Conservation (phyloP, 2,329 filamentous ascomycete genomes). For the Cordyceps javanica region DNA sequence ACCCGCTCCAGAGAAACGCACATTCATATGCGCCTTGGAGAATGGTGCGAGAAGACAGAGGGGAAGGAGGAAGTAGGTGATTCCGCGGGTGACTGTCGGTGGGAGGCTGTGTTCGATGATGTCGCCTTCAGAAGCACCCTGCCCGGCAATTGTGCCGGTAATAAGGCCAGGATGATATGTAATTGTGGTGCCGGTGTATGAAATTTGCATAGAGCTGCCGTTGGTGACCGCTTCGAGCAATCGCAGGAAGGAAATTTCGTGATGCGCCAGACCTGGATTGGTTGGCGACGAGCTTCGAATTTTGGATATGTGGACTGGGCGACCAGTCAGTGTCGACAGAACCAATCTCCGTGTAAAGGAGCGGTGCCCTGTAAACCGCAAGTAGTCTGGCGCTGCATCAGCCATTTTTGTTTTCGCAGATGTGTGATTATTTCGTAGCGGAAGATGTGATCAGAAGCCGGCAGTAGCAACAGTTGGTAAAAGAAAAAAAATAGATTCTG, state of each 20-base stretch:
- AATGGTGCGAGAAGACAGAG: slow-evolving; percentile 90
- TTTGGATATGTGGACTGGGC: slow-evolving; percentile 84
- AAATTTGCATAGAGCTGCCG: slow-evolving; percentile 90
- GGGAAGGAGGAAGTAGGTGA: slow-evolving; percentile 88
- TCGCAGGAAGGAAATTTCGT: slow-evolving; percentile 93
- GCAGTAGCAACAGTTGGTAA: not conserved
- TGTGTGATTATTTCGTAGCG: slow-evolving; percentile 9
- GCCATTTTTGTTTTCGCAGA: slow-evolving; percentile 33
- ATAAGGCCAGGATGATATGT: slow-evolving; percentile 90
- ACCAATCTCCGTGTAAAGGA: slow-evolving; percentile 79
- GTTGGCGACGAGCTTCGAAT: slow-evolving; percentile 84
- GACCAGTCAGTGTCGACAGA: slow-evolving; percentile 84
- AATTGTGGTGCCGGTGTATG: slow-evolving; percentile 89
- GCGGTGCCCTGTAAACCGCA: slow-evolving; percentile 79
- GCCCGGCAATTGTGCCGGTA: slow-evolving; percentile 72
- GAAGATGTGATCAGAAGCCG: not conserved
- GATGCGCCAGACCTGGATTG: slow-evolving; percentile 79
- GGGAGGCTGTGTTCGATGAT: slow-evolving; percentile 78
- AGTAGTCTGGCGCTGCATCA: slow-evolving; percentile 42
- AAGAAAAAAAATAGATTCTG: slow-evolving; percentile 34
- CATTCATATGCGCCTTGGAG: slow-evolving; percentile 83
- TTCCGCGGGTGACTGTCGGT: slow-evolving; percentile 67
- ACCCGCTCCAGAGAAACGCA: slow-evolving; percentile 82
- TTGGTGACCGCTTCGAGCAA: slow-evolving; percentile 94
- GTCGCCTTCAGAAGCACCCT: slow-evolving; percentile 63